A percentile compares a stretch with the other conserved stretches of the same genome.
These are phyloP conservation scores for Ceratocystis alfenasii DNA, from an alignment of 2,329 filamentous ascomycete genomes.

Conservation along the genomic window DNA sequence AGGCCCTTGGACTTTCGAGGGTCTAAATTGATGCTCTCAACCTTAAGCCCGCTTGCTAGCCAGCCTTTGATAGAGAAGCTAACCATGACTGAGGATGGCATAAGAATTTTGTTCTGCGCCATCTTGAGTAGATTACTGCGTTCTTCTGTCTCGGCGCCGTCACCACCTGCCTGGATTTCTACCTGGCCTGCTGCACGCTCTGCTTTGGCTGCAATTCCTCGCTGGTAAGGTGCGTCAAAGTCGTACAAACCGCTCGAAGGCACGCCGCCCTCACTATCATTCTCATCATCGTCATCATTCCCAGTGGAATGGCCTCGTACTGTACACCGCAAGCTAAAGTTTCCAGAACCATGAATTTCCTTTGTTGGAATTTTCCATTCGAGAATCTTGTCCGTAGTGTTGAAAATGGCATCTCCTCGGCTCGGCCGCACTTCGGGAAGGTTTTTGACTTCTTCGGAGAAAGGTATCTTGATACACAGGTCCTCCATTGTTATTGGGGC, in stretches of 20 bases:
- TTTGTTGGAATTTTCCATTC: slow-evolving; percentile 77
- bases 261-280: slow-evolving; percentile 33
- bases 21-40: slow-evolving; percentile 57
- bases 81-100: slow-evolving; percentile 66
- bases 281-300: slow-evolving; percentile 38
- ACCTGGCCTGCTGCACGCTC: slow-evolving; percentile 26
- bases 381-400: slow-evolving; percentile 55
- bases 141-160: slow-evolving; percentile 25
- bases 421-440: slow-evolving; percentile 70
- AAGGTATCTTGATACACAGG: slow-evolving; percentile 62
- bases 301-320: slow-evolving; percentile 53
- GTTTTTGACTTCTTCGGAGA: slow-evolving; percentile 69
- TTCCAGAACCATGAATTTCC: slow-evolving; percentile 56
- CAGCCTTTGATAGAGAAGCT: slow-evolving; percentile 61
- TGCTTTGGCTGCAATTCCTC: slow-evolving; percentile 7
- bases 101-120: slow-evolving; percentile 60
- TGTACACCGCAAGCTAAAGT: slow-evolving; percentile 66
- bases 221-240: slow-evolving; percentile 20
- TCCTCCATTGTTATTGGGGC: slow-evolving; percentile 49
- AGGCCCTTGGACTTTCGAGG: slow-evolving; percentile 73
- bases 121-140: slow-evolving; percentile 45
- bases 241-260: slow-evolving; percentile 17
- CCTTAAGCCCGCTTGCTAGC: slow-evolving; percentile 54
- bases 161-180: neutral
- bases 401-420: slow-evolving; percentile 73